Evolutionary conservation across 2,329 filamentous ascomycete genomes (phyloP).

Genomic region (Madurella fahalii): DNA sequence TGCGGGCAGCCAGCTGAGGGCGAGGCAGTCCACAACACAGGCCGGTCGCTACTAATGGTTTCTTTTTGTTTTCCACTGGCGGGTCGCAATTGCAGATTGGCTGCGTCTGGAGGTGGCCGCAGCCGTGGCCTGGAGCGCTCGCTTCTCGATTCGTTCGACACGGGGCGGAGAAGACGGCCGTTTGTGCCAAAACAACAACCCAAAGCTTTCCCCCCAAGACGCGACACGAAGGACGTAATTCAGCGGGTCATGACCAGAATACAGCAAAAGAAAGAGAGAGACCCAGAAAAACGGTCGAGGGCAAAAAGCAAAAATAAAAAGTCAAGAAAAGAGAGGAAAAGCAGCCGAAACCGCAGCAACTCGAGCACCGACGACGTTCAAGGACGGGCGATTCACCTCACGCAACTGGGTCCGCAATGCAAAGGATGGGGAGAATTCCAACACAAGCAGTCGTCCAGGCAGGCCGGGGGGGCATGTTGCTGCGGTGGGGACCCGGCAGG

Average conservation of each 20-base stretch:
- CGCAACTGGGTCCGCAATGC: neutral
- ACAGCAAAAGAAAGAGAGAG: slow-evolving; percentile 1
- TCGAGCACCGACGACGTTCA: neutral
- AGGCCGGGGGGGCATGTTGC: neutral
- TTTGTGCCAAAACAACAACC: slow-evolving; percentile 10
- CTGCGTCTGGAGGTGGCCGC: slow-evolving; percentile 7
- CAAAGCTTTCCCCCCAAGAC: neutral
- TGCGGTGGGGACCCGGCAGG: neutral
- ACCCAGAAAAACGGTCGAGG: neutral
- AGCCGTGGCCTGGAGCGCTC: neutral
- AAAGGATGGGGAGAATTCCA: neutral
- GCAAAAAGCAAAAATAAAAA: neutral
- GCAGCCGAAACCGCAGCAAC: neutral
- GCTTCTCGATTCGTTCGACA: slow-evolving; percentile 2
- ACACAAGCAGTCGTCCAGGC: neutral
- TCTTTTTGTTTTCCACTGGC: neutral
- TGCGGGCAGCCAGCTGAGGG: slow-evolving; percentile 7
- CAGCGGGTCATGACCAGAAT: slow-evolving; percentile 10
- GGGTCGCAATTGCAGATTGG: slow-evolving; percentile 10
- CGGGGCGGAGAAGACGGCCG: slow-evolving; percentile 3
- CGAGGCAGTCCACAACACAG: slow-evolving; percentile 2
- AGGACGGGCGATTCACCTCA: neutral
- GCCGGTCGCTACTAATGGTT: slow-evolving; percentile 1
- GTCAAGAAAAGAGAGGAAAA: neutral
- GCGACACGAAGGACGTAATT: slow-evolving; percentile 13